phyloP scores from a whole-genome alignment of 75 land plant genomes.

The Adiantum capillusveneris region DNA sequence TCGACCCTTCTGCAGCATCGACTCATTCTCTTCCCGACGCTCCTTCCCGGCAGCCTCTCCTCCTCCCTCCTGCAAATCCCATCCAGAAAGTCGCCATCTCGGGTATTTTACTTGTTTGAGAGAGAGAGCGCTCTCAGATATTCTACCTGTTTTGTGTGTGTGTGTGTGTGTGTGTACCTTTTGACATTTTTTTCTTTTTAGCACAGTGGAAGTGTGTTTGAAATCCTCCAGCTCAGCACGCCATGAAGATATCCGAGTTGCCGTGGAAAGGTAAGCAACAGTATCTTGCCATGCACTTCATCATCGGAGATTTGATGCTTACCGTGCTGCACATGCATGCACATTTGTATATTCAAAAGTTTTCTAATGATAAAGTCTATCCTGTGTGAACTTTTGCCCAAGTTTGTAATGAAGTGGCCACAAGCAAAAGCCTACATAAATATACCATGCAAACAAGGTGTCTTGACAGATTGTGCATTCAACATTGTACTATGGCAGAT shows the following conservation, averaged over 20 bases:
- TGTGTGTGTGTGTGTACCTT: background rate
- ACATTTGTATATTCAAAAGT: no score
- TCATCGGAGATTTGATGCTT: background rate
- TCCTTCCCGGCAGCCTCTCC: background rate
- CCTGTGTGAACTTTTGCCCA: no score
- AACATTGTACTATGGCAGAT: no score
- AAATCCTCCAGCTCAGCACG: constrained; percentile 56
- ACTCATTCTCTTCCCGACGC: no score
- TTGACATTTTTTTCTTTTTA: background rate
- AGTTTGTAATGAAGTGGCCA: no score
- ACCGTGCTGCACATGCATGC: background rate
- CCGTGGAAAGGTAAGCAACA: constrained; percentile 56
- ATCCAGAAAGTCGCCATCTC: background rate
- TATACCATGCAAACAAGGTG: no score
- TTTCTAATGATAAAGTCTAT: no score
- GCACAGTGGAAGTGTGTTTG: constrained; percentile 71
- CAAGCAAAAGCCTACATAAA: no score
- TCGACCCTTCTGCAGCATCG: no score
- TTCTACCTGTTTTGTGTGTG: background rate
- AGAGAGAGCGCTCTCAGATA: no score
- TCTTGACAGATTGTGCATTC: no score
- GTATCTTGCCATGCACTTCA: background rate
- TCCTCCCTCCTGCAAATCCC: background rate
- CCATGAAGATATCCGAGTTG: constrained; percentile 42
- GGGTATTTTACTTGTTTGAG: background rate